Percentiles rank a stretch among this genome's conserved stretches.
These are phyloP conservation scores for Aspergillus sp. DNA, from an alignment of 2,329 filamentous ascomycete species.

Conservation along the genomic window DNA sequence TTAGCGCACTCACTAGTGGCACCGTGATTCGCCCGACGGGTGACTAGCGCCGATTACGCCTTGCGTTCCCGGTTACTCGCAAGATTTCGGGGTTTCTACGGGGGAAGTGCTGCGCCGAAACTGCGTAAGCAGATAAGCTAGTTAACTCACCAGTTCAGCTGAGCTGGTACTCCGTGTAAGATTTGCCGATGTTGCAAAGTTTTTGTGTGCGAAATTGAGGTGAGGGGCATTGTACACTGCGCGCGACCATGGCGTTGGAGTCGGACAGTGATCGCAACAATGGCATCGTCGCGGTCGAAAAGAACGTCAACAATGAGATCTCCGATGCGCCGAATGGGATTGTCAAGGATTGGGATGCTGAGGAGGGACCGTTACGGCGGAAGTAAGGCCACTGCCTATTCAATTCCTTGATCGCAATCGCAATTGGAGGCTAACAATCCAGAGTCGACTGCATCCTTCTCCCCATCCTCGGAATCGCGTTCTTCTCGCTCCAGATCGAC, in stretches of 20 bases:
- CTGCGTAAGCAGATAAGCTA: too few species aligned
- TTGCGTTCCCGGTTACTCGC: background rate
- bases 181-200: too few species aligned
- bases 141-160: too few species aligned
- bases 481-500: conserved; percentile 26
- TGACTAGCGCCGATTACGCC: background rate
- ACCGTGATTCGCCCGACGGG: too few species aligned
- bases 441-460: conserved; percentile 25
- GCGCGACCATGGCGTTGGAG: background rate
- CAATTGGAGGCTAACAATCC: background rate
- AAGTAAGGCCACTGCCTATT: conserved; percentile 10
- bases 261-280: background rate
- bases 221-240: too few species aligned
- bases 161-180: too few species aligned
- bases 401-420: background rate
- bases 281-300: background rate
- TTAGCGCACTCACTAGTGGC: background rate
- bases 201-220: too few species aligned
- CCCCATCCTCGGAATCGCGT: conserved; percentile 22
- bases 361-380: conserved; percentile 15
- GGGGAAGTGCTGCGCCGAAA: too few species aligned
- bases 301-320: background rate
- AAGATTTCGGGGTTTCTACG: background rate
- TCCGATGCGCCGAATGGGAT: conserved; percentile 10
- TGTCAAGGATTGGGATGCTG: conserved; percentile 19